Evolutionary conservation across 139 green algal species (phyloP), one percentile per base, ranked within the genome.

Genomic region (Diplosphaera chodatii): DNA sequence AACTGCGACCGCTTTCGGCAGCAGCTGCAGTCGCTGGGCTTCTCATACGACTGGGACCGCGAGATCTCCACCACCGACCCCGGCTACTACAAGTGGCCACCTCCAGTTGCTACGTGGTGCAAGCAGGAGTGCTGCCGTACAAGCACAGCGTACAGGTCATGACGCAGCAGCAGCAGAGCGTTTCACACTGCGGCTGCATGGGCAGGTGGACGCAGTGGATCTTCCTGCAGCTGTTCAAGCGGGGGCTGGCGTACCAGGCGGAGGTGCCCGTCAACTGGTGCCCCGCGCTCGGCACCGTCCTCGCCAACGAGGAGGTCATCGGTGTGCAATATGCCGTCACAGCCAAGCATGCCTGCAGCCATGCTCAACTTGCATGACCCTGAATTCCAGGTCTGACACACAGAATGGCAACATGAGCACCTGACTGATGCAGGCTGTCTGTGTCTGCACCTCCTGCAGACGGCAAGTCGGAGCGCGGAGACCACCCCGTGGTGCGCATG

Each of bases 221-320:
- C 75, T 99, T 99, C 85, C 84, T 97, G 74, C 78, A 98, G 87
- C 88, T 99, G 69, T 89, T 94, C 67, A 86, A 97, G 64, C 81
- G 77, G 40, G 95, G 90, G 20, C 84, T 99, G 65, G 95, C 95
- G 27, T 99, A 99, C 83, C 91, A 96, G 80, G 93, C 95, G 0
- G 95, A 99, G 85, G 95, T 98, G 70, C 92, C 95, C 4, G 95
- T 99, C 55, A 99, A 99, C 83, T 99, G 94, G 94, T 98, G 94
- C 78, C 92, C 94, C 29, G 94, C 87, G 22, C 85, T 98, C 34
- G 91, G 94, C 55, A 99, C 93, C 1, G 93, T 99, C 72, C 85
- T 98, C 70, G 92, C 94, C 30, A 99, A 99, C 77, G 94, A 98
- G 84, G 93, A 99, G 84, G 89, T 95, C 20, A 92, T 96, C 68